Conservation (phyloP, 106 monocot genomes). For the Acorus calamus region DNA sequence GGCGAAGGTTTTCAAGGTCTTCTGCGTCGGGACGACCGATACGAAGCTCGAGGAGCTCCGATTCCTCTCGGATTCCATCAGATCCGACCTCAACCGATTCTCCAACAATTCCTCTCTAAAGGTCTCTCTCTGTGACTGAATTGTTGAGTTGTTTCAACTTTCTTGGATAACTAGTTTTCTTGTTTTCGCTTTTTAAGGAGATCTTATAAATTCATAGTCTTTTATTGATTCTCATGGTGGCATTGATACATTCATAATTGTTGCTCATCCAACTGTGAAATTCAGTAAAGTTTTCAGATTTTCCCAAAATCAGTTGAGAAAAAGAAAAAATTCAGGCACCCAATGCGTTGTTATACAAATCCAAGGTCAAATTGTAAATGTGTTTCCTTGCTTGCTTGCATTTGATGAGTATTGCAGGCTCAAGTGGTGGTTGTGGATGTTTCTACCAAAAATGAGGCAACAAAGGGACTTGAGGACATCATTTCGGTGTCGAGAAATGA, state of each 20-base stretch:
- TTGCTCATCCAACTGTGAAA: too few relatives aligned
- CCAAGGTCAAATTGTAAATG: too few relatives aligned
- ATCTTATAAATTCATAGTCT: background rate
- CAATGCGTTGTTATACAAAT: too few relatives aligned
- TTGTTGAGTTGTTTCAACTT: background rate
- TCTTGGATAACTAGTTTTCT: background rate
- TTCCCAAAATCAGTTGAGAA: too few relatives aligned
- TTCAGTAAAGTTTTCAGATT: too few relatives aligned
- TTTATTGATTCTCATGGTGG: too few relatives aligned
- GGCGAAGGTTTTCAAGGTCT: conserved; percentile 25
- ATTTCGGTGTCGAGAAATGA: conserved; percentile 39
- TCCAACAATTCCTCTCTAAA: conserved; percentile 21
- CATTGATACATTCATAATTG: too few relatives aligned
- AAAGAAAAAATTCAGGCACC: too few relatives aligned
- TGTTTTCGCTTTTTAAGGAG: background rate
- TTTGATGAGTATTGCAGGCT: conserved; percentile 27
- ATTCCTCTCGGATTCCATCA: conserved; percentile 49
- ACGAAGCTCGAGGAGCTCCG: conserved; percentile 87
- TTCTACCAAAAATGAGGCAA: conserved; percentile 35
- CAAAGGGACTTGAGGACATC: conserved; percentile 19
- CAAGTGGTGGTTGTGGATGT: conserved; percentile 74
- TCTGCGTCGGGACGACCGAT: conserved; percentile 89
- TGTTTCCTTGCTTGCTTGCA: too few relatives aligned
- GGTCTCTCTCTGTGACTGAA: conserved; percentile 11
- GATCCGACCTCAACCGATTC: conserved; percentile 34